Percentiles rank a stretch among this genome's conserved stretches.
phyloP scores from a whole-genome alignment of 208 protist species.

The Tritrichomonas musculus region DNA sequence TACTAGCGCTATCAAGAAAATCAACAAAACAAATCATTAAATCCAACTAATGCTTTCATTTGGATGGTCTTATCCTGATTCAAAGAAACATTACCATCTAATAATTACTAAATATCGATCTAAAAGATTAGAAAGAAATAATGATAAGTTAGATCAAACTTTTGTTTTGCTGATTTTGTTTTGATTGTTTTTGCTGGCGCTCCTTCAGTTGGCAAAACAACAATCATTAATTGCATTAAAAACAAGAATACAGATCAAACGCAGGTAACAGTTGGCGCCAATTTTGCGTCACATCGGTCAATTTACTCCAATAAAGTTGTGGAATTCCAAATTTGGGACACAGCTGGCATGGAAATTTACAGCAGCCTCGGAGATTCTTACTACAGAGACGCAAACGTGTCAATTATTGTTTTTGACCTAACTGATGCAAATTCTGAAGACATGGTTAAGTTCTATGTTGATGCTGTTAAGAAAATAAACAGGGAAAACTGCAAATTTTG shows the following conservation, averaged over 20 bases:
- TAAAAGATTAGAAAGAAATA: too few species aligned
- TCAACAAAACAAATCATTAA: too few species aligned
- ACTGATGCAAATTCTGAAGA: not conserved
- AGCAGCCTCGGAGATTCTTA: not conserved
- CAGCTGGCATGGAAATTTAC: not conserved
- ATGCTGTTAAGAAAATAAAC: not conserved
- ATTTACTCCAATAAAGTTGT: not conserved
- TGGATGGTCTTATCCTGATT: too few species aligned
- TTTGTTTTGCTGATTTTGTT: too few species aligned
- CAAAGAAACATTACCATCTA: too few species aligned
- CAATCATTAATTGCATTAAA: not conserved
- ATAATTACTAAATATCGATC: too few species aligned
- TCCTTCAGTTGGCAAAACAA: slow-evolving; percentile 13
- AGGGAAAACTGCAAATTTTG: too few species aligned
- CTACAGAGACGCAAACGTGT: not conserved
- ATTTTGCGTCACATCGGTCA: not conserved
- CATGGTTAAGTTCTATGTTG: not conserved
- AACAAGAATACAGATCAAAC: not conserved
- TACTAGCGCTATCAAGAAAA: too few species aligned
- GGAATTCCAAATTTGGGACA: slow-evolving; percentile 9
- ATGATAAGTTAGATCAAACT: too few species aligned
- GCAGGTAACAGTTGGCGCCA: not conserved
- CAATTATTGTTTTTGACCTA: not conserved
- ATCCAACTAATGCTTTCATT: too few species aligned
- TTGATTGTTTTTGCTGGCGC: slow-evolving; percentile 25